Evolutionary conservation across 2,329 filamentous ascomycete species (phyloP).

Genomic region (Fusarium lyarnte): DNA sequence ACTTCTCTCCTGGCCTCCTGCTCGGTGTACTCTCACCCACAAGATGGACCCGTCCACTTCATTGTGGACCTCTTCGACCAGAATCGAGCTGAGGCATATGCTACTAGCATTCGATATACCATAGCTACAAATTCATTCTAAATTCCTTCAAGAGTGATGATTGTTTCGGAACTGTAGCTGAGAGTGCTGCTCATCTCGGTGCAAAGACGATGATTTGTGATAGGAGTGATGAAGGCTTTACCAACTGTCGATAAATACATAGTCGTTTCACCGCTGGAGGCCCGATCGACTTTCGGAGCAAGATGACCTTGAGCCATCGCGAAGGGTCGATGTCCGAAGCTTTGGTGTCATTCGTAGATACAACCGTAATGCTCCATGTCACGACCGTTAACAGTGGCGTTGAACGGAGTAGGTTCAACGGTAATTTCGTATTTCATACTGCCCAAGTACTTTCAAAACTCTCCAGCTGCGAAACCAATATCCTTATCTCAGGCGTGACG

Average conservation of each 20-base stretch:
- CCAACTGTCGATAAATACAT: conserved; percentile 50
- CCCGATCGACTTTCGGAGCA: conserved; percentile 47
- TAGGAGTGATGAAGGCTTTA: conserved; percentile 47
- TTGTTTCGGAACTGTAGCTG: neutral
- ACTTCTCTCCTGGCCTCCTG: neutral
- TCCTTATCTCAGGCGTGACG: neutral
- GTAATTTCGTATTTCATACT: conserved; percentile 1
- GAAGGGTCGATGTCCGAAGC: conserved; percentile 4
- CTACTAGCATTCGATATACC: neutral
- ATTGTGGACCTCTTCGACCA: neutral
- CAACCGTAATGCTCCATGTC: conserved; percentile 19
- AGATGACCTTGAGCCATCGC: conserved; percentile 2
- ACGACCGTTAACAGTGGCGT: neutral
- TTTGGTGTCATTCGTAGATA: neutral
- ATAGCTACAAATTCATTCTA: neutral
- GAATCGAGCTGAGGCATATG: neutral
- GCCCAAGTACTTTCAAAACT: conserved; percentile 9
- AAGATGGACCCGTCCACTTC: neutral
- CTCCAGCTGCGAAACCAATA: conserved; percentile 1
- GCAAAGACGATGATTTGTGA: conserved; percentile 26
- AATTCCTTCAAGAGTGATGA: neutral
- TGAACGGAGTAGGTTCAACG: conserved; percentile 15
- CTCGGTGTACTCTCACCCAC: accelerated
- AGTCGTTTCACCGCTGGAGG: conserved; percentile 50
- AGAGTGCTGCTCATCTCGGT: conserved; percentile 8